Evolutionary conservation across 148 eudicot genomes (phyloP).

Genomic region (Nyssa sinensis): DNA sequence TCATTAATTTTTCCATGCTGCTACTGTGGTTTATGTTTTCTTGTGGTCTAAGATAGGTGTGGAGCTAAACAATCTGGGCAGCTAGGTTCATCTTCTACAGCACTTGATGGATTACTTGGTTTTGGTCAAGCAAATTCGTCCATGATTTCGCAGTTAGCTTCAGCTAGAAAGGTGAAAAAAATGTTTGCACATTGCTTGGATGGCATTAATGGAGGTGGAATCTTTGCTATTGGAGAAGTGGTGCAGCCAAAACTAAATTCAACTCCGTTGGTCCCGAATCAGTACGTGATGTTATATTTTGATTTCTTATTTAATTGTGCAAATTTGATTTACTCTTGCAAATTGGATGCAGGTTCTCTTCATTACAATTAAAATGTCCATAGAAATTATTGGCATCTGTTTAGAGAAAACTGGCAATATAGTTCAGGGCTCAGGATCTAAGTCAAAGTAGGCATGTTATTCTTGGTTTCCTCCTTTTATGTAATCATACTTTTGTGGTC

Average conservation of each 20-base stretch:
- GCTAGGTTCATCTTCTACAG: slow-evolving; percentile 61
- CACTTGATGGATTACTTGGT: slow-evolving; percentile 92
- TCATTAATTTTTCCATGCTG: background rate
- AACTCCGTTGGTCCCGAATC: slow-evolving; percentile 64
- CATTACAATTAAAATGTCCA: background rate
- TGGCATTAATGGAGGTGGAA: slow-evolving; percentile 77
- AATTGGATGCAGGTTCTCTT: background rate
- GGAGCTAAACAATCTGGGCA: slow-evolving; percentile 79
- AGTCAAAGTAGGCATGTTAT: background rate
- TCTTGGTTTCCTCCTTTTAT: too few species aligned
- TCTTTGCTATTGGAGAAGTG: slow-evolving; percentile 85
- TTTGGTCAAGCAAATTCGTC: slow-evolving; percentile 94
- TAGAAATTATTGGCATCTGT: background rate
- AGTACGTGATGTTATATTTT: slow-evolving; percentile 46
- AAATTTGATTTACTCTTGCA: background rate
- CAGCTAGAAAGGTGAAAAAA: slow-evolving; percentile 64
- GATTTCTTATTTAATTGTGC: background rate
- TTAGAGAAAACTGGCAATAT: background rate
- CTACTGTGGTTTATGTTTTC: slow-evolving; percentile 12
- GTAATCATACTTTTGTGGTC: background rate
- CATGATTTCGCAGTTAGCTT: slow-evolving; percentile 81
- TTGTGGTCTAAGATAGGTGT: slow-evolving; percentile 52
- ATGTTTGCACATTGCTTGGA: slow-evolving; percentile 94
- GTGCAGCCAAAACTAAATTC: slow-evolving; percentile 69
- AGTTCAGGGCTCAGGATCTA: background rate